A percentile compares a stretch with the other conserved stretches of the same genome.
Conservation (phyloP, 177 flowering plant species). For the Vitis hybrid region DNA sequence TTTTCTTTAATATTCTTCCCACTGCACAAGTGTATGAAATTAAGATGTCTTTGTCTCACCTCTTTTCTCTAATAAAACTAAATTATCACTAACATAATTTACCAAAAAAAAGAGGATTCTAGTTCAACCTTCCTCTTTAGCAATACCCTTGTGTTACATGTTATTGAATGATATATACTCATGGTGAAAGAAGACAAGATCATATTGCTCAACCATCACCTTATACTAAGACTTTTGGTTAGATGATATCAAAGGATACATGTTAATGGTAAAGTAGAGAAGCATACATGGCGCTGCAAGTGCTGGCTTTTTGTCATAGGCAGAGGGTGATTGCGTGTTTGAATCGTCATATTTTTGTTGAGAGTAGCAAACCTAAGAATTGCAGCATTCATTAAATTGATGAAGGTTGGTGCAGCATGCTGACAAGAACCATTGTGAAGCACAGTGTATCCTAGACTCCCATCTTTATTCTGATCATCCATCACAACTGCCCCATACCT, state of each 20-base stretch:
- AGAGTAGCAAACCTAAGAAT: constrained; percentile 80
- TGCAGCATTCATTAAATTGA: constrained; percentile 88
- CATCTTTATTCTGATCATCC: constrained; percentile 84
- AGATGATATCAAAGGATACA: not conserved
- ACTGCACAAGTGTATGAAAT: no score
- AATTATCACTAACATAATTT: no score
- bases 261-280: constrained; percentile 6
- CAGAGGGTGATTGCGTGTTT: constrained; percentile 88
- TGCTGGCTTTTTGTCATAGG: constrained; percentile 88
- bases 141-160: no score
- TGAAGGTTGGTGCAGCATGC: constrained; percentile 93
- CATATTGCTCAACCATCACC: no score
- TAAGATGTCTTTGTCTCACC: no score
- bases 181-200: no score
- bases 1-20: no score
- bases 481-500: constrained; percentile 97
- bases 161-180: no score
- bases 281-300: constrained; percentile 80
- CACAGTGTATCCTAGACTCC: constrained; percentile 88
- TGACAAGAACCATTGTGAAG: constrained; percentile 93
- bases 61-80: no score
- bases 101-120: no score
- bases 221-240: no score
- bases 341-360: constrained; percentile 71
- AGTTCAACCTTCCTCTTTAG: no score